Evolutionary conservation across 192 early-diverging fungal species (phyloP).

Genomic region (Coemansia sp.): DNA sequence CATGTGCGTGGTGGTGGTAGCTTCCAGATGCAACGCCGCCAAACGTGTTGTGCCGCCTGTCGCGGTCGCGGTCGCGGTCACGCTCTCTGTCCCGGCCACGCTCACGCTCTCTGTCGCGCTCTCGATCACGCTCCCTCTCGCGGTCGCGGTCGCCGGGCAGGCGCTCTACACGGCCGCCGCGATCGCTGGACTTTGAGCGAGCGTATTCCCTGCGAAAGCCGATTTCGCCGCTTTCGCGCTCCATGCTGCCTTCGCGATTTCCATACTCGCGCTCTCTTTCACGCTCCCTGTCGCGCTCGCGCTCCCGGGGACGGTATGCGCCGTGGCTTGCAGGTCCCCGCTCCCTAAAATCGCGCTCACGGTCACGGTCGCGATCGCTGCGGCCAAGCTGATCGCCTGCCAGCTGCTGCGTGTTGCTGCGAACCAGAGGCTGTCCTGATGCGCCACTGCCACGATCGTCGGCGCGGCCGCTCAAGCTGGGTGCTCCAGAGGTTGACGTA

Average conservation of each 20-base stretch:
- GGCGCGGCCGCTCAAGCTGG: background rate
- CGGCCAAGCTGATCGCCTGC: background rate
- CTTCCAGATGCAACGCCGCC: conserved; percentile 8
- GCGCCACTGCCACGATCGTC: background rate
- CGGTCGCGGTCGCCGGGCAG: conserved; percentile 7
- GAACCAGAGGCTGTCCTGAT: background rate
- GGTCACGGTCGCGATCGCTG: conserved; percentile 4
- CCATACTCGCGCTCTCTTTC: conserved; percentile 11
- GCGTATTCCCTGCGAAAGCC: conserved; percentile 19
- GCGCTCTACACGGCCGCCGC: conserved; percentile 15
- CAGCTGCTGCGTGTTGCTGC: conserved; percentile 3
- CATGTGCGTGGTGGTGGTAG: conserved; percentile 1
- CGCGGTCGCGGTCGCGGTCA: conserved; percentile 21
- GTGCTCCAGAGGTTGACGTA: background rate
- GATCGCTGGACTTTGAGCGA: conserved; percentile 38
- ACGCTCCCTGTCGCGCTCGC: conserved; percentile 14
- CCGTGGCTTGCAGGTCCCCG: background rate
- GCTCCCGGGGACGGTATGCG: conserved; percentile 11
- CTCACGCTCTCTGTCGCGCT: conserved; percentile 14
- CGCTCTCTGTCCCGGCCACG: conserved; percentile 11
- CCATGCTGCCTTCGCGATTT: conserved; percentile 8
- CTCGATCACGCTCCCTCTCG: conserved; percentile 19
- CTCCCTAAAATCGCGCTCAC: conserved; percentile 8
- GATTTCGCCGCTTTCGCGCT: conserved; percentile 44
- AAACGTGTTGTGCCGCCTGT: conserved; percentile 32